Evolutionary conservation across 2,329 filamentous ascomycete genomes (phyloP), one percentile per base, ranked within the genome.

Genomic region (Lasiodiplodia theobromae): DNA sequence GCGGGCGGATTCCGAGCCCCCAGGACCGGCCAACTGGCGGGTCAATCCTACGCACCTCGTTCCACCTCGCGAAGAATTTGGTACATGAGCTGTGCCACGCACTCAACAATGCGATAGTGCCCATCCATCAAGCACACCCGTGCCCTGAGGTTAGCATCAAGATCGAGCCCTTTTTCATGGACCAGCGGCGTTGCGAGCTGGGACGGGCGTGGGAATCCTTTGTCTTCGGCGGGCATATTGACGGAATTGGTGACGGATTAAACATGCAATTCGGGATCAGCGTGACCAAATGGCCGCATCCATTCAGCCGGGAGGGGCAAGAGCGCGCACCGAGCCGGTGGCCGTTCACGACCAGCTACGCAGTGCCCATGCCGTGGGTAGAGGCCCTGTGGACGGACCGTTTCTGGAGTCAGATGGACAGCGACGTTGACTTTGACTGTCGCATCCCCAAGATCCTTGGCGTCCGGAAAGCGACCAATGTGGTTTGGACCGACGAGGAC

Each of bases 101-200:
- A 4, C 31, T 67, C 56, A 67, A 69, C 38, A 67, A 57, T 31
- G 68, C 68, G 23, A 25, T 60, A 14, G 31, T 38, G 4, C 25
- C 47, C 38, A 49, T 60, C 58, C 16, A 37, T 23, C 25, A 23
- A 18, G 14, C 5, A n/a, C n/a, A 34, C 21, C 44, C 8, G 37
- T 5, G 7, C 11, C 16, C 64, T 5, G 53, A 62, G 37, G 12
- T 66, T 16, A 28, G 52, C 8, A 54, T 62, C 54, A 63, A 66
- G 54, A 40, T 69, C 23, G 68, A 69, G n/a, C 68, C 68, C 12
- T 69, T 69, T 47, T 69, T 69, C 56, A 62, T 68, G 63, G 62
- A 69, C 8, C 68, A 69, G 28, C 21, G 34, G 18, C 62, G 63
- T 7, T 62, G 62, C 38, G 68, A 69, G 31, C 23, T 67, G 44